Conservation (phyloP, 352 stramenopile genomes). For the Pilasporangium apinafurcum region DNA sequence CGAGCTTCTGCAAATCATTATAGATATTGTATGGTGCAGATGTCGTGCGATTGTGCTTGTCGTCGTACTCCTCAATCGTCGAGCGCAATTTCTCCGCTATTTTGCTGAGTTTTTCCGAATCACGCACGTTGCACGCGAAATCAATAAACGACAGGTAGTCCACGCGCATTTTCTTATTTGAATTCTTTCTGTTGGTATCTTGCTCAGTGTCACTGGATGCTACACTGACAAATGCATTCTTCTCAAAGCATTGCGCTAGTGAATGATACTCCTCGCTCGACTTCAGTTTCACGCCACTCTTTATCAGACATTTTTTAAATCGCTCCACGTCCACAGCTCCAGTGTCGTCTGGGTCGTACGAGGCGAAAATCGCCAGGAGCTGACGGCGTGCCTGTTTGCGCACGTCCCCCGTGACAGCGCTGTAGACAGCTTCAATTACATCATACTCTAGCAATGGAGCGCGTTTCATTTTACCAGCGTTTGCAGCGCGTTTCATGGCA, state of each 20-base stretch:
- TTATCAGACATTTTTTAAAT: slow-evolving; percentile 57
- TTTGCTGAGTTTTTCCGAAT: slow-evolving; percentile 54
- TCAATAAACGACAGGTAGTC: slow-evolving; percentile 59
- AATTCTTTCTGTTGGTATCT: slow-evolving; percentile 4
- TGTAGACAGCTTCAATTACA: slow-evolving; percentile 45
- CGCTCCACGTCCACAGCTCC: slow-evolving; percentile 24
- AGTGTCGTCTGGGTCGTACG: slow-evolving; percentile 33
- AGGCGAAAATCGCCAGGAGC: slow-evolving; percentile 40
- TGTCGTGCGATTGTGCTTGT: slow-evolving; percentile 33
- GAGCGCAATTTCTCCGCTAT: slow-evolving; percentile 37
- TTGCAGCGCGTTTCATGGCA: slow-evolving; percentile 15
- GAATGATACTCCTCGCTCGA: slow-evolving; percentile 20
- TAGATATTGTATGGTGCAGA: slow-evolving; percentile 36
- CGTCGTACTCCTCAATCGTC: slow-evolving; percentile 42
- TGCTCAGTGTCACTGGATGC: slow-evolving; percentile 4
- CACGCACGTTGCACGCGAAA: slow-evolving; percentile 58
- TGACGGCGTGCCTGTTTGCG: slow-evolving; percentile 28
- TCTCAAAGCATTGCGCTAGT: slow-evolving; percentile 34
- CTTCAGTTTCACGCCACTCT: slow-evolving; percentile 44
- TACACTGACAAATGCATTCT: background rate
- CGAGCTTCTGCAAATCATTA: slow-evolving; percentile 34
- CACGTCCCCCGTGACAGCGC: slow-evolving; percentile 34
- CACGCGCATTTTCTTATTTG: slow-evolving; percentile 14
- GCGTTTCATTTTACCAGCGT: slow-evolving; percentile 38
- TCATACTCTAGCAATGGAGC: slow-evolving; percentile 34